Evolutionary conservation across 1,139 yeast genomes (phyloP).

Genomic region (Hemisphaericaspora lyxosophila): DNA sequence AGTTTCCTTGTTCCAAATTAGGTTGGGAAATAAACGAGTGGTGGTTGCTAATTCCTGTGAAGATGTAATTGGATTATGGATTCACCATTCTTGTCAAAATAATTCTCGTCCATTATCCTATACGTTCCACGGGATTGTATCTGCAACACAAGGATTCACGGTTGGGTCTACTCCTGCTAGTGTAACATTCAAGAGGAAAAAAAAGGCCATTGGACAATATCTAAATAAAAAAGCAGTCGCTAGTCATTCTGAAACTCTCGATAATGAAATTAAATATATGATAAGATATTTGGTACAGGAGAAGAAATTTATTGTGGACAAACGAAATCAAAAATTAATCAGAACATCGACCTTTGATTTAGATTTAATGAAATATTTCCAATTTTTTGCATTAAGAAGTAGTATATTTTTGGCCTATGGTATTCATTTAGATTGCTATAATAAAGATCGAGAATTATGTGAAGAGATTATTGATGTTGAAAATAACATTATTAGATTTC

Average conservation of each 20-base stretch:
- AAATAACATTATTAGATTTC: slow-evolving; percentile 56
- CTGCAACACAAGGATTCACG: slow-evolving; percentile 63
- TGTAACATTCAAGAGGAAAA: slow-evolving; percentile 49
- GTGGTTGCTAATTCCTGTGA: slow-evolving; percentile 66
- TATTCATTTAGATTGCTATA: slow-evolving; percentile 45
- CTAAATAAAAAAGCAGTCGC: slow-evolving; percentile 49
- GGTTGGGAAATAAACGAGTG: slow-evolving; percentile 56
- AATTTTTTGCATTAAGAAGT: slow-evolving; percentile 56
- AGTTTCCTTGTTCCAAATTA: slow-evolving; percentile 54
- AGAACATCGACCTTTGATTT: too few relatives aligned
- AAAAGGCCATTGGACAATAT: slow-evolving; percentile 53
- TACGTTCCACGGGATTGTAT: slow-evolving; percentile 68
- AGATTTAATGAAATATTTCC: slow-evolving; percentile 43
- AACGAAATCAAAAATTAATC: slow-evolving; percentile 10
- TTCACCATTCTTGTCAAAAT: slow-evolving; percentile 49
- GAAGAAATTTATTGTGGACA: slow-evolving; percentile 17
- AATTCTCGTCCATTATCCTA: slow-evolving; percentile 67
- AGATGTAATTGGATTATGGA: slow-evolving; percentile 56
- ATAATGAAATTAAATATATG: slow-evolving; percentile 16
- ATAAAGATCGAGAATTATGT: slow-evolving; percentile 40
- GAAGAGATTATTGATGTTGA: slow-evolving; percentile 63
- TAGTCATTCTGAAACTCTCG: slow-evolving; percentile 25
- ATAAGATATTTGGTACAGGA: slow-evolving; percentile 25
- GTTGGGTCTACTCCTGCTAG: slow-evolving; percentile 78
- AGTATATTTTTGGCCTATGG: slow-evolving; percentile 66